Evolutionary conservation across 768 basidiomycete species (phyloP).

Genomic region (Suillus plorans): DNA sequence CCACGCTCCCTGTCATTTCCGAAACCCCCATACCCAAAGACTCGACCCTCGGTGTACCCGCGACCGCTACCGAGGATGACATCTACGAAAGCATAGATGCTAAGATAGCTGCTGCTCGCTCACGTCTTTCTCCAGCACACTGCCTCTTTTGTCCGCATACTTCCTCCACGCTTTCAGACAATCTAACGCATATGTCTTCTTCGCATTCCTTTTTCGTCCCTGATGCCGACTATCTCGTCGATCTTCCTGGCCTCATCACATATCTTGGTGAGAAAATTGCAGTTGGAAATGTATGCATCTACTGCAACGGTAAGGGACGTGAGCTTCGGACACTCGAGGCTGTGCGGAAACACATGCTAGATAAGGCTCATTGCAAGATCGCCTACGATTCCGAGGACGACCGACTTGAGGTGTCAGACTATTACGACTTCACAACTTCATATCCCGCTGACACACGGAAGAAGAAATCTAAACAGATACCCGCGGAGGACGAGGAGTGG

Average conservation of each 20-base stretch:
- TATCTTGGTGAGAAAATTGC: slow-evolving; percentile 94
- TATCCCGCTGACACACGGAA: slow-evolving; percentile 55
- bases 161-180: slow-evolving; percentile 54
- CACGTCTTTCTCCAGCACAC: slow-evolving; percentile 56
- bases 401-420: slow-evolving; percentile 86
- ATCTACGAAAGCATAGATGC: slow-evolving; percentile 62
- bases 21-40: slow-evolving; percentile 6
- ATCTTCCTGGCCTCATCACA: slow-evolving; percentile 74
- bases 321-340: slow-evolving; percentile 86
- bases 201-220: slow-evolving; percentile 95
- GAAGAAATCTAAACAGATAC: slow-evolving; percentile 18
- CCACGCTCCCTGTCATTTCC: slow-evolving; percentile 7
- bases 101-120: slow-evolving; percentile 70
- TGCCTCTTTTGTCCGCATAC: slow-evolving; percentile 85
- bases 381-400: slow-evolving; percentile 83
- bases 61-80: slow-evolving; percentile 45
- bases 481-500: slow-evolving; percentile 39
- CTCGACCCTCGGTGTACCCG: slow-evolving; percentile 29
- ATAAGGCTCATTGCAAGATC: slow-evolving; percentile 96
- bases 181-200: slow-evolving; percentile 83
- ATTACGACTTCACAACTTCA: slow-evolving; percentile 85
- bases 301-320: slow-evolving; percentile 78
- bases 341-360: slow-evolving; percentile 92
- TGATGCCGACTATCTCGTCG: slow-evolving; percentile 86
- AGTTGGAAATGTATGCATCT: slow-evolving; percentile 91